Base-by-base conservation (phyloP, 805 yeast species). In the Ogataea angusta region DNA sequence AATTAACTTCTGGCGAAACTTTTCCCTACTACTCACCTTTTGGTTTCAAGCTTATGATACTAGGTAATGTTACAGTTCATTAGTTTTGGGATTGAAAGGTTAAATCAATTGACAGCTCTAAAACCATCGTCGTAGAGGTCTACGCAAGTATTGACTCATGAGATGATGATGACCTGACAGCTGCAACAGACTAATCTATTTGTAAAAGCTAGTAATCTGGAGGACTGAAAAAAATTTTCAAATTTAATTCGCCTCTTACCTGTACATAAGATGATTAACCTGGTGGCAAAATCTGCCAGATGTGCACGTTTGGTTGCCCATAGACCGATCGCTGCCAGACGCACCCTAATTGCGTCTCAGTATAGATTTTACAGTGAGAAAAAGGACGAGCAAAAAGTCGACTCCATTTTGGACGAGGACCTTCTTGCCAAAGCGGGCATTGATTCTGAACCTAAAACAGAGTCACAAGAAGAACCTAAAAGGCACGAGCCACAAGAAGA, bases 41-140 rank as follows among this genome's bases (percentile, higher is more conserved):
- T 29, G 38, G 35, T 22, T 16, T 17, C 43, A 29, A 34, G 22
- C 31, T 30, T 5, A 31, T 26, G 24, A 40, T 29, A 40, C 43
- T 23, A 34, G 18, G 43, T 37, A 14, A 46, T 44, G 50, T 55
- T 52, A 53, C 51, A 47, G 58, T 54, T 56, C 47, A 56, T 48
- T 31, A 25, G 38, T 47, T 40, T 37, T 46, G 36, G 43, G 5
- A 52, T 51, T 32, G 30, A 34, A 40, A 28, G 37, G 39, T 36
- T 19, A 31, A 23, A 29, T 25, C 29, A 30, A 35, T 22, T 28
- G 26, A 53, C 93, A 81, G 78, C 87, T 82, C 84, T 86, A 88
- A 88, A 88, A 88, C 96, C 96, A 88, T 88, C 88, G 95, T 90
- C 78, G 86, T 82, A 64, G 89, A 87, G 95, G 95, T 83, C 82